Evolutionary conservation across 2,329 filamentous ascomycete genomes (phyloP).

Genomic region (Aspergillus phoenicis): DNA sequence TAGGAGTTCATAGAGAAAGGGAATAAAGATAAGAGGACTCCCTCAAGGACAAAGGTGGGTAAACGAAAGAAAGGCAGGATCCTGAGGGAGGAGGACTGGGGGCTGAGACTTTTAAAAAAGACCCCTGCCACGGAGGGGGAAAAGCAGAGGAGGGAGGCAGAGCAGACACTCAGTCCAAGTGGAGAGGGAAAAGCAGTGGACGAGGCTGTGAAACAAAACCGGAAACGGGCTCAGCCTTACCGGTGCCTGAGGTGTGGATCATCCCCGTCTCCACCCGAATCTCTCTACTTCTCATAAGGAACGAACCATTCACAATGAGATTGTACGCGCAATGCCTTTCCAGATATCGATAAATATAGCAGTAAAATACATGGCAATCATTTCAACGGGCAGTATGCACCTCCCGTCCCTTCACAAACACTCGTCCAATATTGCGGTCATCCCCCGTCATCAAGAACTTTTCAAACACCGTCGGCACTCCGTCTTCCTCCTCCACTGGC

Average conservation of each 20-base stretch:
- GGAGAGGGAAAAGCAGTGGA: neutral
- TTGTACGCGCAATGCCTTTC: neutral
- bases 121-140: neutral
- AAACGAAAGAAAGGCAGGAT: neutral
- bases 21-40: neutral
- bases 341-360: neutral
- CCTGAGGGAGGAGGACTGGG: neutral
- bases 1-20: neutral
- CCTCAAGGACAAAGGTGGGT: neutral
- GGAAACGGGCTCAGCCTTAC: neutral
- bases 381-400: constrained; percentile 21
- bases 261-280: neutral
- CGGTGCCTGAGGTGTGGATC: neutral
- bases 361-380: too few relatives aligned
- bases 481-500: constrained; percentile 56
- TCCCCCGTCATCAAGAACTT: constrained; percentile 69
- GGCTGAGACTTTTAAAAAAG: neutral
- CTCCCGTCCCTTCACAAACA: constrained; percentile 56
- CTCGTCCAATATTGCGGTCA: constrained; percentile 61
- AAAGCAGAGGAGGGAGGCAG: neutral
- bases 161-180: neutral
- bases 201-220: neutral
- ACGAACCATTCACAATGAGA: neutral
- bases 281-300: too few relatives aligned
- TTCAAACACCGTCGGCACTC: constrained; percentile 54